Evolutionary conservation across 176 grass and related monocot species (phyloP).

Genomic region (Musa itinerans): DNA sequence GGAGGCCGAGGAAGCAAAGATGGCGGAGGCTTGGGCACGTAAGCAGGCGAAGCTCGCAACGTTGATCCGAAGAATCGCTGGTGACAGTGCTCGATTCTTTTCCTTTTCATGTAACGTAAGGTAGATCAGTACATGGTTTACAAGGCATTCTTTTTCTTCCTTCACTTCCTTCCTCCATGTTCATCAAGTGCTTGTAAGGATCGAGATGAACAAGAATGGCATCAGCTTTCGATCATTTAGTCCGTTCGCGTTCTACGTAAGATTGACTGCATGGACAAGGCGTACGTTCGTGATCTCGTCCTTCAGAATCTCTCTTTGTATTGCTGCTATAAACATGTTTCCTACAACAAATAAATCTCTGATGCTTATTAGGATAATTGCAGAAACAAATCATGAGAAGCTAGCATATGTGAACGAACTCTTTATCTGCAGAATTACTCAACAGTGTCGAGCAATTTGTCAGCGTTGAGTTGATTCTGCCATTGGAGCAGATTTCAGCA

Average conservation of each 20-base stretch:
- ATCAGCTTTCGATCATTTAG: not conserved
- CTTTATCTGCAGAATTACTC: no score
- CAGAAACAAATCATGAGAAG: no score
- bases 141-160: not conserved
- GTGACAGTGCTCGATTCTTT: not conserved
- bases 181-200: not conserved
- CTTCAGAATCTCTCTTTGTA: no score
- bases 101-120: not conserved
- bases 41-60: conserved; percentile 4
- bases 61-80: not conserved
- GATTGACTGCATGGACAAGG: no score
- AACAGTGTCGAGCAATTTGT: no score
- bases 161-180: not conserved
- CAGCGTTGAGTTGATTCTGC: no score
- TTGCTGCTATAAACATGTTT: no score
- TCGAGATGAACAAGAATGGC: not conserved
- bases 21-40: not conserved
- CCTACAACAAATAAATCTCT: no score
- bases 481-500: no score
- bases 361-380: no score
- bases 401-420: no score
- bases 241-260: not conserved
- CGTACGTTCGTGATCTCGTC: no score
- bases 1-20: conserved; percentile 1
- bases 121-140: not conserved